Evolutionary conservation across 176 grass and related monocot species (phyloP).

Genomic region (Oryza brachyantha): DNA sequence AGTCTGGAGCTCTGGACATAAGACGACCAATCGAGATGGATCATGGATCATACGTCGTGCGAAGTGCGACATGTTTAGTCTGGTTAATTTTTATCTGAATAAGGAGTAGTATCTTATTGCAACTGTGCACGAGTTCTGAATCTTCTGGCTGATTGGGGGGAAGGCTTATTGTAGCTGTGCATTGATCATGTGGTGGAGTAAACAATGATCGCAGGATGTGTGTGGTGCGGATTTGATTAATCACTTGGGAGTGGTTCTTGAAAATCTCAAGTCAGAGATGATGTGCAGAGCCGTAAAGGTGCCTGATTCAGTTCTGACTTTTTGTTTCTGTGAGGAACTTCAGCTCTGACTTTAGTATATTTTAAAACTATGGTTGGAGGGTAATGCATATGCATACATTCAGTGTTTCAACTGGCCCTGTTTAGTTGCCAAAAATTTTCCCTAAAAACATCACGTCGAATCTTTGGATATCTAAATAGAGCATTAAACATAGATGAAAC

Average conservation of each 20-base stretch:
- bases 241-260: neutral
- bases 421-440: too few species aligned
- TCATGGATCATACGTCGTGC: neutral
- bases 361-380: neutral
- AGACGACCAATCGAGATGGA: neutral
- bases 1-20: neutral
- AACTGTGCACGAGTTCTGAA: neutral
- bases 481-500: too few species aligned
- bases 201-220: neutral
- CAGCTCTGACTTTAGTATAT: conserved; percentile 31
- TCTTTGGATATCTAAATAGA: too few species aligned
- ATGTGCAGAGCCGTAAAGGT: neutral
- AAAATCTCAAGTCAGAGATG: conserved; percentile 17
- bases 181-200: conserved; percentile 13
- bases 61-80: neutral
- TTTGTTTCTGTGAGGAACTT: neutral
- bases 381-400: neutral
- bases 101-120: neutral
- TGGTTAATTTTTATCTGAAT: neutral
- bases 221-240: neutral
- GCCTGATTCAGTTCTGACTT: conserved; percentile 25
- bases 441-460: too few species aligned
- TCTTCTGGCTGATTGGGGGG: neutral
- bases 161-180: neutral
- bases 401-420: too few species aligned